Evolutionary conservation across 1,139 yeast genomes (phyloP).

Genomic region (Nakaseomyces delphensis): DNA sequence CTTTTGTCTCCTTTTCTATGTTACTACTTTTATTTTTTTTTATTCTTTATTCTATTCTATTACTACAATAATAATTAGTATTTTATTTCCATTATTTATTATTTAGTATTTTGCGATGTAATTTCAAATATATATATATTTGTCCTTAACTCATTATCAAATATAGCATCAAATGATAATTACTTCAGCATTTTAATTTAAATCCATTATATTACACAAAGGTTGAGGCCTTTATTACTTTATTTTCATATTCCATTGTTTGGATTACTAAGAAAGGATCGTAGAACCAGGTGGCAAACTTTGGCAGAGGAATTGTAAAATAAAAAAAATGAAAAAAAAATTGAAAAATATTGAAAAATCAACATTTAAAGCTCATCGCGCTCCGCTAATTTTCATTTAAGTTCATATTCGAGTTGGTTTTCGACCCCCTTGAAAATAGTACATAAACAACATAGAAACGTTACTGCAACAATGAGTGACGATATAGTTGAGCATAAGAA

Average conservation of each 20-base stretch:
- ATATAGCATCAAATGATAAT: neutral
- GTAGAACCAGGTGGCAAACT: neutral
- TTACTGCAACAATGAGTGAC: neutral
- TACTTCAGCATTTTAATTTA: neutral
- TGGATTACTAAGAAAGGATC: neutral
- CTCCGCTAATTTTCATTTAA: neutral
- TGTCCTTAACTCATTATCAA: neutral
- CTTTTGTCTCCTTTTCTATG: neutral
- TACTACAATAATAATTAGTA: no score
- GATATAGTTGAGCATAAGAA: conserved; percentile 33
- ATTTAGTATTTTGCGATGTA: neutral
- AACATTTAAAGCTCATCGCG: conserved; percentile 7
- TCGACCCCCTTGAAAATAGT: no score
- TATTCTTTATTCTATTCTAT: no score
- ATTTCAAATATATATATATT: neutral
- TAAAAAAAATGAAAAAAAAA: neutral
- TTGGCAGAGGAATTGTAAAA: neutral
- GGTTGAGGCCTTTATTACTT: neutral
- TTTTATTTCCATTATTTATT: no score
- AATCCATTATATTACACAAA: neutral
- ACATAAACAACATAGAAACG: neutral
- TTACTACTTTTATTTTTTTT: neutral
- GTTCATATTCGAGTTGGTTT: neutral
- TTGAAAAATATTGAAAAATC: conserved; percentile 2
- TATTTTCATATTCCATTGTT: neutral